Evolutionary conservation across 805 yeast species (phyloP).

Genomic region (Candida ponderosae): DNA sequence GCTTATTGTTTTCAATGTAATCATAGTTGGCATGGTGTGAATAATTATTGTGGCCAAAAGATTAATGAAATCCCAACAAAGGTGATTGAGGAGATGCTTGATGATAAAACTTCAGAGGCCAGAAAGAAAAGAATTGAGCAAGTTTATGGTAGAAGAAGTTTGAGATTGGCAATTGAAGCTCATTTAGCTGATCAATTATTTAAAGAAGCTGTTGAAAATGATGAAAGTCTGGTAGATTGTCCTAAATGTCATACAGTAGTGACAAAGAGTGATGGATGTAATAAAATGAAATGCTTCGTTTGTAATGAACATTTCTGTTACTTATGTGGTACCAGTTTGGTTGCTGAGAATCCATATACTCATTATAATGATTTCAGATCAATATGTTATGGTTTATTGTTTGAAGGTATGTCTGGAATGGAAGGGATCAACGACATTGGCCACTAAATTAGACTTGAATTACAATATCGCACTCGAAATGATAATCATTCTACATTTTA

Average conservation of each 20-base stretch:
- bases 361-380: constrained; percentile 39
- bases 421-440: constrained; percentile 13
- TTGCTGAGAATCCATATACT: constrained; percentile 36
- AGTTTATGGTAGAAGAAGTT: constrained; percentile 36
- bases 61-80: constrained; percentile 25
- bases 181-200: constrained; percentile 40
- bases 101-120: constrained; percentile 21
- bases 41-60: constrained; percentile 34
- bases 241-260: constrained; percentile 44
- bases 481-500: no score
- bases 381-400: constrained; percentile 40
- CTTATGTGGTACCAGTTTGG: constrained; percentile 38
- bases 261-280: constrained; percentile 56
- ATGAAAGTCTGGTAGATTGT: constrained; percentile 38
- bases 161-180: constrained; percentile 35
- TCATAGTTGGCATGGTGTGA: constrained; percentile 55
- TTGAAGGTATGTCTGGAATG: constrained; percentile 40
- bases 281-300: constrained; percentile 48
- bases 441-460: no score
- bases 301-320: constrained; percentile 47
- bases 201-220: constrained; percentile 32
- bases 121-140: constrained; percentile 27
- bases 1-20: constrained; percentile 51
- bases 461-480: no score
- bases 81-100: constrained; percentile 14